phyloP scores from a whole-genome alignment of 192 early-diverging fungal genomes.

The Entophlyctis luteolus region DNA sequence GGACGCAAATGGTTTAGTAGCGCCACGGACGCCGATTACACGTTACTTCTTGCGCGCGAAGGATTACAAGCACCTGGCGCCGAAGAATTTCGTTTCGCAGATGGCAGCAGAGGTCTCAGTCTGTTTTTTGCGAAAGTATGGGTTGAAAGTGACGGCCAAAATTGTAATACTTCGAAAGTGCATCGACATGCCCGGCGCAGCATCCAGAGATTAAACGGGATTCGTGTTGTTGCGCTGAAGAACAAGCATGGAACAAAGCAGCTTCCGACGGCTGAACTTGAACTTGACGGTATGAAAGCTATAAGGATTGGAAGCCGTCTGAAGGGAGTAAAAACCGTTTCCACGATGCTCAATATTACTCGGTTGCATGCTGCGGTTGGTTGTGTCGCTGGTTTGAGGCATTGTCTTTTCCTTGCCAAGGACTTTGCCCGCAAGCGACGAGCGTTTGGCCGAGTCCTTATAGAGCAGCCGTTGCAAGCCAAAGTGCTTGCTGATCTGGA shows the following conservation, averaged over 20 bases:
- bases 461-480: constrained; percentile 58
- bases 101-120: constrained; percentile 47
- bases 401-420: constrained; percentile 47
- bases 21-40: constrained; percentile 66
- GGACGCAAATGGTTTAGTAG: constrained; percentile 77
- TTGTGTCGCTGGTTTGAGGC: constrained; percentile 41
- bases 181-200: constrained; percentile 5
- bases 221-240: constrained; percentile 58
- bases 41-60: constrained; percentile 62
- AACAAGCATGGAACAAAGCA: constrained; percentile 66
- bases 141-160: too few species aligned
- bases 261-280: constrained; percentile 69
- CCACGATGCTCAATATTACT: constrained; percentile 67
- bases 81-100: too few species aligned
- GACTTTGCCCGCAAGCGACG: constrained; percentile 46
- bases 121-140: constrained; percentile 52
- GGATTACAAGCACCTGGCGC: constrained; percentile 42
- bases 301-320: constrained; percentile 43
- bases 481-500: constrained; percentile 58
- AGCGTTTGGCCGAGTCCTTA: constrained; percentile 51
- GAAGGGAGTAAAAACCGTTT: constrained; percentile 60
- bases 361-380: constrained; percentile 57
- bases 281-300: constrained; percentile 50
- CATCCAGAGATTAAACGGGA: constrained; percentile 11
- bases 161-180: neutral